Percentiles rank a stretch among this genome's conserved stretches.
Evolutionary conservation across 768 basidiomycete species (phyloP).

Genomic region (Psilocybe sp.): DNA sequence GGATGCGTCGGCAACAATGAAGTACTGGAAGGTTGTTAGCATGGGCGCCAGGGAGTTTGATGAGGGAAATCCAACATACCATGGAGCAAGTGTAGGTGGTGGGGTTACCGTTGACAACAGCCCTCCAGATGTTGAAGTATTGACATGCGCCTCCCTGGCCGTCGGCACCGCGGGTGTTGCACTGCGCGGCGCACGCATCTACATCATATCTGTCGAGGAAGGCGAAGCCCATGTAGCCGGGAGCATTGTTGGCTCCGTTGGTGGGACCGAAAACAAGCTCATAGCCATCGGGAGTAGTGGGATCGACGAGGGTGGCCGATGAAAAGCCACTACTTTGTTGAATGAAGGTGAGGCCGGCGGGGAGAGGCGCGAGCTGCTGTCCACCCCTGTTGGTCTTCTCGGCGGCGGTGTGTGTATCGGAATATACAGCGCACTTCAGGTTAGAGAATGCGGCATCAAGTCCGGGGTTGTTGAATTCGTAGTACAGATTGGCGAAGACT

Average conservation of each 20-base stretch:
- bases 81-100: constrained; percentile 50
- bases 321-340: constrained; percentile 43
- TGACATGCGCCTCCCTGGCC: constrained; percentile 41
- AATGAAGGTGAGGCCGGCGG: constrained; percentile 37
- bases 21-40: constrained; percentile 31
- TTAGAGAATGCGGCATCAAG: constrained; percentile 41
- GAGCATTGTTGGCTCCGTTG: constrained; percentile 44
- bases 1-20: constrained; percentile 36
- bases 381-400: constrained; percentile 47
- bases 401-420: constrained; percentile 36
- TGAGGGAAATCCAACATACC: constrained; percentile 24
- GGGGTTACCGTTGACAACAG: constrained; percentile 41
- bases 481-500: constrained; percentile 51
- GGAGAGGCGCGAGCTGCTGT: constrained; percentile 34
- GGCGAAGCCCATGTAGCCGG: constrained; percentile 49
- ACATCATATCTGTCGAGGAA: constrained; percentile 48
- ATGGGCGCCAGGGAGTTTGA: not conserved
- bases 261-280: constrained; percentile 43
- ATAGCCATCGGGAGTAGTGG: constrained; percentile 40
- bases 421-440: constrained; percentile 46
- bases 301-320: constrained; percentile 32
- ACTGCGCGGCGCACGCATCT: constrained; percentile 40
- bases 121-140: constrained; percentile 55
- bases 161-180: constrained; percentile 41
- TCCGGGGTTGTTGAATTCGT: constrained; percentile 44